These are phyloP conservation scores for Amanita muscaria DNA, from an alignment of 768 basidiomycete species.

Conservation along the genomic window DNA sequence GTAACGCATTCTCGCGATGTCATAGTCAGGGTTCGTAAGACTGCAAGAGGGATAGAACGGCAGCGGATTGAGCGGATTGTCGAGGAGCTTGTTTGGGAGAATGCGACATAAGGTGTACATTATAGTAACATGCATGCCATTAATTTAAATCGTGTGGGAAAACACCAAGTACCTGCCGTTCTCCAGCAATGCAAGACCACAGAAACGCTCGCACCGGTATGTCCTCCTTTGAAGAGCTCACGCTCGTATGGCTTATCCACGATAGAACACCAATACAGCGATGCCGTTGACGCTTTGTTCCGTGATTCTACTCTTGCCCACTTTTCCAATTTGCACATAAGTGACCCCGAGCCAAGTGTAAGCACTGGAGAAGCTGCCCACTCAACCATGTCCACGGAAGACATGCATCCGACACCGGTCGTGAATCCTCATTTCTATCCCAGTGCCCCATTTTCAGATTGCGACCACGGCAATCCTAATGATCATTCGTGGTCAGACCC, in stretches of 20 bases:
- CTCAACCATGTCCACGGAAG: not conserved
- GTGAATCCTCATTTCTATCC: not conserved
- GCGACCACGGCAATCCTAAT: not conserved
- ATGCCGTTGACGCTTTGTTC: not conserved
- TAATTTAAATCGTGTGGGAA: constrained; percentile 8
- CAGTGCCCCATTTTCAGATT: not conserved
- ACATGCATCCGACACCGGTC: not conserved
- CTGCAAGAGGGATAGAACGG: constrained; percentile 50
- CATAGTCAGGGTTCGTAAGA: constrained; percentile 50
- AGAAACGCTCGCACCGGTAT: not conserved
- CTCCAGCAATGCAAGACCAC: not conserved
- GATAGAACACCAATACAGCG: not conserved
- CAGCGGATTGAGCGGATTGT: constrained; percentile 61
- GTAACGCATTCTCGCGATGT: constrained; percentile 38
- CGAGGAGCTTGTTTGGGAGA: constrained; percentile 60
- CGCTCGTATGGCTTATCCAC: no score
- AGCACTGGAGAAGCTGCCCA: not conserved
- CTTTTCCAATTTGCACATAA: constrained; percentile 1
- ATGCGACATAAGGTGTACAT: constrained; percentile 8
- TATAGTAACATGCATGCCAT: constrained; percentile 5
- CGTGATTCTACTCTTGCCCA: not conserved
- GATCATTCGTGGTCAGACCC: not conserved
- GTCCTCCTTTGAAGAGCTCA: not conserved
- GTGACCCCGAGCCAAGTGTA: not conserved
- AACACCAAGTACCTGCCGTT: no score